phyloP scores from a whole-genome alignment of 495 filamentous ascomycete species.

The Daldinia loculata region DNA sequence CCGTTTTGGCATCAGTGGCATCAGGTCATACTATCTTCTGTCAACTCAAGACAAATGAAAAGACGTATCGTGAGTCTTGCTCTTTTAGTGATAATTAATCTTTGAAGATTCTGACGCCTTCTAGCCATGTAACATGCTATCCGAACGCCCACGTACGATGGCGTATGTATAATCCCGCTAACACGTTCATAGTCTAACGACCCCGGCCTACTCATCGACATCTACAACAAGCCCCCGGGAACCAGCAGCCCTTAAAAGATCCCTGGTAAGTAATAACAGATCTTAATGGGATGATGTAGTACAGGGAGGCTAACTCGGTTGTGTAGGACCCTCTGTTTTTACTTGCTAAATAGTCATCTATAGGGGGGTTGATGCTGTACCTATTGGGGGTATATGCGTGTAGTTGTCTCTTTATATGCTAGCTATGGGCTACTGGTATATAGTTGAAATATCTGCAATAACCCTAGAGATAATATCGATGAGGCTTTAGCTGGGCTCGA shows the following conservation, averaged over 20 bases:
- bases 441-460: no score
- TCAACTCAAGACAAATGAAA: conserved; percentile 46
- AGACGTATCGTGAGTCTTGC: conserved; percentile 32
- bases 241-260: conserved; percentile 46
- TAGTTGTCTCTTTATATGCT: no score
- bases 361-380: neutral
- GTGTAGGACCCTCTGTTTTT: conserved; percentile 29
- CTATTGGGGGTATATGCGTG: no score
- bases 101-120: conserved; percentile 4
- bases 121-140: conserved; percentile 47
- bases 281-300: neutral
- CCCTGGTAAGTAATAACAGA: conserved; percentile 36
- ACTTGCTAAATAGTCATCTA: conserved; percentile 13
- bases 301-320: neutral
- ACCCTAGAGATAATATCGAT: no score
- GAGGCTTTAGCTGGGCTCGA: no score
- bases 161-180: conserved; percentile 36
- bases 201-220: conserved; percentile 51
- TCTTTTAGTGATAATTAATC: neutral
- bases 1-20: conserved; percentile 37
- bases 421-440: no score
- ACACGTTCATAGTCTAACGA: conserved; percentile 38
- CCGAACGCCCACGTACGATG: conserved; percentile 53
- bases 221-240: conserved; percentile 47
- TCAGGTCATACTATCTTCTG: conserved; percentile 58